phyloP scores from a whole-genome alignment of 2,329 filamentous ascomycete species.

The Phaeosphaeriaceae sp. region DNA sequence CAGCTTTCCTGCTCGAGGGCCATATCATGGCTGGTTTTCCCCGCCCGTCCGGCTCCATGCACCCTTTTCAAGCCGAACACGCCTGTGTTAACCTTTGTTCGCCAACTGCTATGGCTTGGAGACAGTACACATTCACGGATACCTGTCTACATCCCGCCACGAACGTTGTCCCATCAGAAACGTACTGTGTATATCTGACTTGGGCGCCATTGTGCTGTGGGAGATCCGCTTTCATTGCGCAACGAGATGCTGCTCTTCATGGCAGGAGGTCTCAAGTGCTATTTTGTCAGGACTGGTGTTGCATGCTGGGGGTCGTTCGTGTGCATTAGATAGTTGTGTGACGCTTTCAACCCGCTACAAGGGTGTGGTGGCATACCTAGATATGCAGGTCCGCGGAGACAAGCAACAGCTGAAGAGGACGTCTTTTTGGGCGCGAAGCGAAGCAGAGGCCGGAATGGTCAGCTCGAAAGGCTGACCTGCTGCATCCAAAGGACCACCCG shows the following conservation, averaged over 20 bases:
- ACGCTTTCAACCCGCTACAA: constrained; percentile 9
- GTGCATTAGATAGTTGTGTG: constrained; percentile 36
- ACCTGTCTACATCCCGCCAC: background rate
- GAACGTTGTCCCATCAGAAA: background rate
- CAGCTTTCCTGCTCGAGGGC: background rate
- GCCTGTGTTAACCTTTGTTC: background rate
- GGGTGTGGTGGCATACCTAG: background rate
- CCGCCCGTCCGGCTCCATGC: background rate
- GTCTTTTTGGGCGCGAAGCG: constrained; percentile 5
- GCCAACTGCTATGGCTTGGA: background rate
- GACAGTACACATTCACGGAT: background rate
- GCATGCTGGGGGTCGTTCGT: constrained; percentile 7
- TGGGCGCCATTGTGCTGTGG: background rate
- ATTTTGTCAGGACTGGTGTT: background rate
- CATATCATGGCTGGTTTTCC: background rate
- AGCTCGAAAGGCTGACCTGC: constrained; percentile 7
- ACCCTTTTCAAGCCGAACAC: background rate
- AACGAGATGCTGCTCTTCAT: background rate
- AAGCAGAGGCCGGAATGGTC: background rate
- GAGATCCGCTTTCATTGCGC: background rate
- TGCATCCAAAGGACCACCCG: constrained; percentile 3
- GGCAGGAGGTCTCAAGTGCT: background rate
- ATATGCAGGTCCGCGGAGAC: constrained; percentile 4
- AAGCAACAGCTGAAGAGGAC: constrained; percentile 9
- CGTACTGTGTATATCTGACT: background rate